Base-by-base conservation (phyloP, 1,284 basidiomycete species). In the Volvariella surrecta region DNA sequence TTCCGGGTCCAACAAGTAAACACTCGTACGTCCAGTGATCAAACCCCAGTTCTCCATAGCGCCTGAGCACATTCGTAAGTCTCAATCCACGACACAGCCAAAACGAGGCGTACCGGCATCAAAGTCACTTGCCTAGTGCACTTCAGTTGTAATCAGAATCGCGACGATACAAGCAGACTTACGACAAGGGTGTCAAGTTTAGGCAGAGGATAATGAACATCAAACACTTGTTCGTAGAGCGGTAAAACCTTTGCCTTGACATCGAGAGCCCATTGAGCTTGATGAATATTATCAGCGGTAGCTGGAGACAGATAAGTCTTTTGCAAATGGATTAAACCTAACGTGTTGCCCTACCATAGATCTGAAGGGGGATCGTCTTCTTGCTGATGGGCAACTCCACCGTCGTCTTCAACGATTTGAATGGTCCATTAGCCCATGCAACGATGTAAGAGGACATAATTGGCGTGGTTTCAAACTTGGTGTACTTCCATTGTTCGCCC, bases 11-110 rank as follows among this genome's bases (percentile, higher is more conserved):
- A 91, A 74, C 38, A 97, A 68, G 61, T 91, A 89, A 2, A 83
- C 83, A 34, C 72, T 80, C 2, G 90, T 93, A 40, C 93, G 75
- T 19, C 92, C 93, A 7, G 89, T 96, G 58, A 97, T 96, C 46
- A 97, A 68, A 45, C 93, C 91, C 85, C 89, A 93, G 61, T 96
- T 96, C 67, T 97, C 92, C 92, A 94, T 95, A 2, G 91, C 92
- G 42, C 89, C 75, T 45, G 46, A 42, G 49, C 28, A 32, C 38
- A 40, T 20, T 37, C n/a, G n/a, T n/a, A n/a, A n/a, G n/a, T n/a
- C n/a, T n/a, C n/a, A n/a, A n/a, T n/a, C n/a, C n/a, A n/a, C n/a
- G n/a, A n/a, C n/a, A n/a, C 6, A 20, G 31, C 32, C 15, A 7
- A 20, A 32, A 24, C 44, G 34, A 18, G 11, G 47, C 52, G 43